Conservation (phyloP, 805 yeast species). For the Huiozyma naganishii region DNA sequence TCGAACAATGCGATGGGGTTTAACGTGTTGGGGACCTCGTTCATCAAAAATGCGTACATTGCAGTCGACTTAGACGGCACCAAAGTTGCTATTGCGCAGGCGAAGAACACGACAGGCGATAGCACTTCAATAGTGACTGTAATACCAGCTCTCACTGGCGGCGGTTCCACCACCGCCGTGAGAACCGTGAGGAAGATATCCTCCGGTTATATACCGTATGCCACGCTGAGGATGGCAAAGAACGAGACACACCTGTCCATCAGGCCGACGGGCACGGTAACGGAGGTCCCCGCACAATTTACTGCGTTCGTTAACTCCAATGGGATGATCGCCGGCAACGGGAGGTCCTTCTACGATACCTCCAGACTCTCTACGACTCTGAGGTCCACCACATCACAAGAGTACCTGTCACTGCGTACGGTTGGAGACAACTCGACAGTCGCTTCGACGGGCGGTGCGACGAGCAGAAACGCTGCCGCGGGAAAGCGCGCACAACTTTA, state of each 20-base stretch:
- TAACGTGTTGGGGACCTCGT: constrained; percentile 47
- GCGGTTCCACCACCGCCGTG: neutral
- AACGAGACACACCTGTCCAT: constrained; percentile 1
- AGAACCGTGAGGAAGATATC: constrained; percentile 17
- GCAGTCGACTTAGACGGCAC: constrained; percentile 55
- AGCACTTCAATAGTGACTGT: neutral
- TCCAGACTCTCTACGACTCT: constrained; percentile 11
- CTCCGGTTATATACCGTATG: constrained; percentile 43
- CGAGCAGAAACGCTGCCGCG: no score
- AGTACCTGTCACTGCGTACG: neutral
- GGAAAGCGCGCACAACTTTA: no score
- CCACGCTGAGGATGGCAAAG: constrained; percentile 27
- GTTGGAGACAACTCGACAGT: no score
- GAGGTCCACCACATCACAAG: constrained; percentile 2
- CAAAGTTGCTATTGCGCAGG: constrained; percentile 45
- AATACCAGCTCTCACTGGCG: neutral
- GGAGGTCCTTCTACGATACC: constrained; percentile 24
- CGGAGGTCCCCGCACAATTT: constrained; percentile 19
- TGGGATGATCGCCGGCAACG: constrained; percentile 23
- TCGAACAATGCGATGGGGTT: constrained; percentile 41
- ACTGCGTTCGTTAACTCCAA: constrained; percentile 24
- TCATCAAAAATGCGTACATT: constrained; percentile 41
- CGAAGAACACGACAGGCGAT: constrained; percentile 11
- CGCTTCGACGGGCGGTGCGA: no score
- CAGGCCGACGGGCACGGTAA: constrained; percentile 4